Base-by-base conservation (phyloP, 495 filamentous ascomycete genomes). In the Astrothelium macrocarpum region DNA sequence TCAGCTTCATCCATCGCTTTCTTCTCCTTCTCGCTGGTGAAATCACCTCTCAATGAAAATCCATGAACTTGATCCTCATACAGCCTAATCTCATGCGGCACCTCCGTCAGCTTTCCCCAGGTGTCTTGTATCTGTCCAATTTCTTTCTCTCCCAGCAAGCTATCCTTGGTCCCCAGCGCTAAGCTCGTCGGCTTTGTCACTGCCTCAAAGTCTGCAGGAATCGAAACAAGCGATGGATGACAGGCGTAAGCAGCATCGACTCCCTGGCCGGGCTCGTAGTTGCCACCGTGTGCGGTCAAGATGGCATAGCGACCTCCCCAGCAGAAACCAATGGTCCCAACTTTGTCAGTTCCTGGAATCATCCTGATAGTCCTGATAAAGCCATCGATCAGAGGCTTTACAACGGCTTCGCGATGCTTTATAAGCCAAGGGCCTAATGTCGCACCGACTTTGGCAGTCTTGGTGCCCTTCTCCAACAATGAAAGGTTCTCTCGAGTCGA, bases 11-110 rank as follows among this genome's bases (percentile, higher is more conserved):
- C 77, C 72, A 77, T 79, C 18, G 77, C 77, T 67, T 79, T 74
- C 67, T 71, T 74, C 46, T 79, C 77, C 64, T 76, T 78, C 36
- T 79, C 77, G 46, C 67, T 74, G 28, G 68, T 72, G 76, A 75
- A 78, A 67, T 79, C 77, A 46, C 71, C 70, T 53, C 77, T 69
- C 39, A 79, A 46, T 29, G 77, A 71, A 70, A 79, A 77, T 16
- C 75, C 77, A 67, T 79, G 77, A 2, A 79, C 62, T 65, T 78
- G 77, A 53, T 77, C 74, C 64, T 78, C 71, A 70, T 77, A 78
- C 14, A 78, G 68, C 45, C 69, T 68, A 31, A 78, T 66, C 70
- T 77, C 75, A 65, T 75, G 71, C 32, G 62, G 63, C 36, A 73
- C 45, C 16, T 9, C 18, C 26, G 36, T 36, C 70, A 76, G 76